Evolutionary conservation across 2,329 filamentous ascomycete genomes (phyloP), one percentile per base, ranked within the genome.

Genomic region (Trichoderma sp.): DNA sequence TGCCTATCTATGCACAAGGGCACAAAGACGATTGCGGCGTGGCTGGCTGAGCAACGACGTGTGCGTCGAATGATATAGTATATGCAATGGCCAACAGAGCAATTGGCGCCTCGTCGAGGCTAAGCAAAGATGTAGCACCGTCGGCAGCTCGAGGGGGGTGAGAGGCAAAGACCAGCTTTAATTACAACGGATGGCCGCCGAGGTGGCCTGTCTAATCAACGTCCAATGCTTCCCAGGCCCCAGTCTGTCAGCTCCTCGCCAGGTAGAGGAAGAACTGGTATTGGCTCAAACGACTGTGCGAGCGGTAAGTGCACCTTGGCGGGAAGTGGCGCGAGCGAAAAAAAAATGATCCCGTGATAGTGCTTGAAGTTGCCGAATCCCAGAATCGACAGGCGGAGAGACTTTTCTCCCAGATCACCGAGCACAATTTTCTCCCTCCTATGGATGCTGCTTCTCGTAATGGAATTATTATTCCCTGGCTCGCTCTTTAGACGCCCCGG

Each of bases 1-100:
- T 78, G 33, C 24, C 63, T 68, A 29, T 68, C 61, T 69, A 59
- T 65, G 56, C 24, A 33, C 33, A 29, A 61, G 14, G 21, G 43
- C 55, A 55, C 61, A 60, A 43, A 29, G 19, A 14, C 13, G 52
- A 59, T 43, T 33, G 40, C 37, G 13, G n/a, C 49, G 52, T 60
- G 27, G 58, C 24, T 55, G 49, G 66, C 47, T 63, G 24, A 21
- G 33, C 19, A 63, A 47, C 47, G 35, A 43, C 52, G 16, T 61
- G 37, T 21, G 11, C 56, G 24, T 57, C 21, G 19, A 59, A 31
- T 33, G 27, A 19, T 59, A 57, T 66, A 13, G 11, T 35, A 53
- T 57, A 69, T 47, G 55, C 61, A 65, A 60, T 31, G 37, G 27
- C 55, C 49, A 59, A 43, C 31, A 35, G 40, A 59, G 47, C 43